These are phyloP conservation scores for Haplographium delicatum DNA, from an alignment of 495 filamentous ascomycete genomes.

Conservation along the genomic window DNA sequence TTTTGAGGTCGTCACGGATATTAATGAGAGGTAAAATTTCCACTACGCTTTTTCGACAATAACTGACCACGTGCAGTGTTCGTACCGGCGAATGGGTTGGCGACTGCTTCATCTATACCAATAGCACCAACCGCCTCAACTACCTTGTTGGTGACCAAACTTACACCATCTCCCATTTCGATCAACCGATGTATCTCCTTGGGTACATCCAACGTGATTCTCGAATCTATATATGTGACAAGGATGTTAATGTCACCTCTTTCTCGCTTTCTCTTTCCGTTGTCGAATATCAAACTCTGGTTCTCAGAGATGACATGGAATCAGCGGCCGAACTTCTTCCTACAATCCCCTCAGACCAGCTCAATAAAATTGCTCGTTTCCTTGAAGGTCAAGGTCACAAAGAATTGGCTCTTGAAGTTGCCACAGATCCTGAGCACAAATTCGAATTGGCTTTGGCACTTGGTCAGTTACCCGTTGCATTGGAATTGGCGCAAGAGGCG, in stretches of 20 bases:
- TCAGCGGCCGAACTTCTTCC: conserved; percentile 77
- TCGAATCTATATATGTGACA: conserved; percentile 88
- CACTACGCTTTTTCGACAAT: background rate
- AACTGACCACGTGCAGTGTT: conserved; percentile 46
- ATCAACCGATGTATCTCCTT: conserved; percentile 88
- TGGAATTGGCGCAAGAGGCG: conserved; percentile 74
- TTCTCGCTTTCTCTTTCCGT: conserved; percentile 91
- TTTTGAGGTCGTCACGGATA: conserved; percentile 91
- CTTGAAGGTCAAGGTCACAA: conserved; percentile 96
- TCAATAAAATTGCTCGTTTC: conserved; percentile 97
- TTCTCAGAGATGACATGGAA: conserved; percentile 93
- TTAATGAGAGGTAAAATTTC: conserved; percentile 68
- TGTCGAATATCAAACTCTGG: conserved; percentile 94
- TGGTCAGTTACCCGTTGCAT: conserved; percentile 75
- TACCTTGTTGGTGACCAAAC: conserved; percentile 97
- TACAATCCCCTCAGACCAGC: conserved; percentile 80
- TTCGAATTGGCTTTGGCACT: conserved; percentile 88
- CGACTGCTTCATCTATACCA: conserved; percentile 98
- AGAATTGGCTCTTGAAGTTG: conserved; percentile 90
- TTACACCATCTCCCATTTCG: conserved; percentile 97
- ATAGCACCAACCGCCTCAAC: conserved; percentile 92
- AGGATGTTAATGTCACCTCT: conserved; percentile 86
- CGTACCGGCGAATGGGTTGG: conserved; percentile 97
- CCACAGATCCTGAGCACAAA: conserved; percentile 92
- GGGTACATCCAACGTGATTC: conserved; percentile 94